A percentile compares a stretch with the other conserved stretches of the same genome.
Conservation (phyloP, 768 basidiomycete species). For the Gloeophyllum trabeum region DNA sequence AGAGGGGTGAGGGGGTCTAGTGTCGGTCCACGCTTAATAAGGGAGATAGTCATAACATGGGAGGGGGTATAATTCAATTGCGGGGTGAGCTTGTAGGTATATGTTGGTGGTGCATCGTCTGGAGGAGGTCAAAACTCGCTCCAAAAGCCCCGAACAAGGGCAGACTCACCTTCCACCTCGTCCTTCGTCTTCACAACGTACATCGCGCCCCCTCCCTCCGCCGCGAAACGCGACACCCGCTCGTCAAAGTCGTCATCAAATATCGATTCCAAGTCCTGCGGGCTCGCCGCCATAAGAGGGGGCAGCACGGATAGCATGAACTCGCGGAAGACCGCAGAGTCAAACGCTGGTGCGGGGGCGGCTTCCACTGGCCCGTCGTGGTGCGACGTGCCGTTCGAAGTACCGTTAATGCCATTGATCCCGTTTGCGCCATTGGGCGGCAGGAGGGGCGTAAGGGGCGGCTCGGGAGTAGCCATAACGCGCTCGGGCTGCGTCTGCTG, state of each 20-base stretch:
- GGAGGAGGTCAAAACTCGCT: constrained; percentile 7
- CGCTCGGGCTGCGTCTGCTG: background rate
- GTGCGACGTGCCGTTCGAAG: too few species aligned
- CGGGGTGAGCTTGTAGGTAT: constrained; percentile 56
- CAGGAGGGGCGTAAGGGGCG: background rate
- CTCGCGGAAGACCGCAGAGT: constrained; percentile 54
- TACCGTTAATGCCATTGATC: constrained; percentile 4
- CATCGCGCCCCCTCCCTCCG: constrained; percentile 64
- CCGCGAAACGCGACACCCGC: constrained; percentile 63
- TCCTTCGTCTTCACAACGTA: constrained; percentile 77
- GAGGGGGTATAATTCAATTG: constrained; percentile 73
- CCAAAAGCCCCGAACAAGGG: background rate
- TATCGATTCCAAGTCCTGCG: constrained; percentile 51
- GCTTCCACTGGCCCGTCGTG: constrained; percentile 18
- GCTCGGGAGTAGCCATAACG: background rate
- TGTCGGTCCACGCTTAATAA: constrained; percentile 85
- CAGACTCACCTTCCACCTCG: constrained; percentile 53
- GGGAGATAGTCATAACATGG: constrained; percentile 77
- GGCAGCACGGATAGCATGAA: constrained; percentile 70
- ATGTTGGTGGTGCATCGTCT: constrained; percentile 61
- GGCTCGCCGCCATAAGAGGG: constrained; percentile 65
- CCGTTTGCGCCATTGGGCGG: constrained; percentile 5
- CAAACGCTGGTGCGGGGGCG: constrained; percentile 38
- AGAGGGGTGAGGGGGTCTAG: constrained; percentile 77
- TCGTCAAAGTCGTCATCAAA: constrained; percentile 71